These are phyloP conservation scores for Metschnikowia corniflorae DNA, from an alignment of 805 yeast genomes.

Conservation along the genomic window DNA sequence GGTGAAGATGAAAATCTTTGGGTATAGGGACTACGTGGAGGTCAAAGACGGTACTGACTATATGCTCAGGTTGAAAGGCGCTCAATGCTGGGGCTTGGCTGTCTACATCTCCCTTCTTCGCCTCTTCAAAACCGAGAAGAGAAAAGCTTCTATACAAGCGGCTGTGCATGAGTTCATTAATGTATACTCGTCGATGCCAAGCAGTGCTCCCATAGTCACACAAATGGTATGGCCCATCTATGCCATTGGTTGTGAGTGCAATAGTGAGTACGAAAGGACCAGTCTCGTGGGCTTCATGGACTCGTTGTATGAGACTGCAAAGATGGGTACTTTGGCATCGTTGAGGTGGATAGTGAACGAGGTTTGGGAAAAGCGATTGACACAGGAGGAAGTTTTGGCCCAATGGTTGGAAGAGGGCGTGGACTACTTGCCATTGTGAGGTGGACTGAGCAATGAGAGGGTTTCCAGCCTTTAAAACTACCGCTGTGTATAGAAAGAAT, in stretches of 20 bases:
- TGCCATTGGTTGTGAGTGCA: constrained; percentile 46
- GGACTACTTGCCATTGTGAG: constrained; percentile 44
- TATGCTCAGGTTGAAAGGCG: constrained; percentile 44
- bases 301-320: constrained; percentile 43
- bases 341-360: constrained; percentile 40
- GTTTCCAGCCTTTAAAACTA: too few species aligned
- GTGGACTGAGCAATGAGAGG: not conserved
- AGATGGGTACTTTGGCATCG: constrained; percentile 52
- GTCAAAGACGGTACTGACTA: constrained; percentile 26
- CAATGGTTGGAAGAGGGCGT: constrained; percentile 46
- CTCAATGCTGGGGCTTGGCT: constrained; percentile 56
- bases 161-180: constrained; percentile 45
- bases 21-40: constrained; percentile 46
- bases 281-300: constrained; percentile 34
- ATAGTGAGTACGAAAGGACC: constrained; percentile 27
- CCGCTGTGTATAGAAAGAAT: too few species aligned
- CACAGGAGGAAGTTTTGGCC: constrained; percentile 42
- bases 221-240: constrained; percentile 66
- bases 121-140: constrained; percentile 26
- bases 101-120: constrained; percentile 26
- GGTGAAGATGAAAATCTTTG: constrained; percentile 34
- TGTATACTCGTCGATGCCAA: constrained; percentile 44
- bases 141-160: constrained; percentile 26
- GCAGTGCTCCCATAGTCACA: constrained; percentile 46
- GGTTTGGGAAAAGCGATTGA: constrained; percentile 44